These are phyloP conservation scores for Lichtheimia ramosa DNA, from an alignment of 371 early-diverging fungal genomes.

Conservation along the genomic window DNA sequence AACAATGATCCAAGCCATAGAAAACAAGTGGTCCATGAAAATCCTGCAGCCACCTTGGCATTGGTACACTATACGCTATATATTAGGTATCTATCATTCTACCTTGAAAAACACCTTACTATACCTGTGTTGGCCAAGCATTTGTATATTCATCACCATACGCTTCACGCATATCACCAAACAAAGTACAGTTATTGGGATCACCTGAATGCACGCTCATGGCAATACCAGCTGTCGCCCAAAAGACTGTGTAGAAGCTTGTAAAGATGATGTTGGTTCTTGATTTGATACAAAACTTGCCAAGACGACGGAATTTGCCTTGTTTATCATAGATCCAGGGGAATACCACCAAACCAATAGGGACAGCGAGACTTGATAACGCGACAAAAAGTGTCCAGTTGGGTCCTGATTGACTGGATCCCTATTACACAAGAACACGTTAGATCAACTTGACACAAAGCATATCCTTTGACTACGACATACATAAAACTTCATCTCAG, in stretches of 20 bases:
- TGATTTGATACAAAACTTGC: slow-evolving; percentile 37
- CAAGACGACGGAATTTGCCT: slow-evolving; percentile 23
- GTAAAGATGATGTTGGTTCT: slow-evolving; percentile 37
- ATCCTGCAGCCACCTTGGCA: slow-evolving; percentile 37
- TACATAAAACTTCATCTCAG: slow-evolving; percentile 29
- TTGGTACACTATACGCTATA: slow-evolving; percentile 31
- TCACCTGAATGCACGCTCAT: slow-evolving; percentile 34
- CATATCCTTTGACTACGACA: slow-evolving; percentile 1
- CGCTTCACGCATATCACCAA: slow-evolving; percentile 13
- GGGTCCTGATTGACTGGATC: slow-evolving; percentile 32
- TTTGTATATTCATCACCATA: slow-evolving; percentile 19
- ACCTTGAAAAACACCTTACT: background rate
- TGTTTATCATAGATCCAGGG: slow-evolving; percentile 32
- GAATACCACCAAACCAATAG: slow-evolving; percentile 23
- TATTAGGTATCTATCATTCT: background rate
- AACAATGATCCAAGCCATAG: slow-evolving; percentile 33
- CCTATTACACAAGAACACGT: slow-evolving; percentile 12
- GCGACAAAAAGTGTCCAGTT: slow-evolving; percentile 31
- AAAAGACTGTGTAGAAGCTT: slow-evolving; percentile 26
- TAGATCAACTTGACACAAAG: background rate
- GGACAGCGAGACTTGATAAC: slow-evolving; percentile 24
- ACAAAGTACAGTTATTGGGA: slow-evolving; percentile 22
- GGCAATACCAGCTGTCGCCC: slow-evolving; percentile 38
- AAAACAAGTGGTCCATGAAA: slow-evolving; percentile 46
- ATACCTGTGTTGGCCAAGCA: slow-evolving; percentile 43